Evolutionary conservation across 352 stramenopile genomes (phyloP).

Genomic region (Phytophthora boehmeriae): DNA sequence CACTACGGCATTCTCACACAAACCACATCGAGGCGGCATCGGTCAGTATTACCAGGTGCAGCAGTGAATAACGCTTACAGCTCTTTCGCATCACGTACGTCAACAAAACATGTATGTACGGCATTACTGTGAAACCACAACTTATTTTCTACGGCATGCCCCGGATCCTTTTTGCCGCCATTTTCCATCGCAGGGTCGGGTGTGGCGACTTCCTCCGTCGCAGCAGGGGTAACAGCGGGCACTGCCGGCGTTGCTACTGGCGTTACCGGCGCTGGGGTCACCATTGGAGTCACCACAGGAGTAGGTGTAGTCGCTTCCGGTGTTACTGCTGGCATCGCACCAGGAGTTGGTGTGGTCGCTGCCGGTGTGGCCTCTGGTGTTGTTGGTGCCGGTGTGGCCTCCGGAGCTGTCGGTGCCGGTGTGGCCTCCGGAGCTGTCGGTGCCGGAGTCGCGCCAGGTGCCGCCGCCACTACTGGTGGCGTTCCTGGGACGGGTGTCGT

Average conservation of each 20-base stretch:
- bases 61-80: too few relatives aligned
- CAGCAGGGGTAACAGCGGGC: neutral
- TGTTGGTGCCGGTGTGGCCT: too few relatives aligned
- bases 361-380: conserved; percentile 2
- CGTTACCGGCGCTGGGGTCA: neutral
- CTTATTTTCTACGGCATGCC: neutral
- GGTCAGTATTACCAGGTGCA: too few relatives aligned
- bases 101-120: neutral
- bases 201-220: neutral
- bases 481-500: conserved; percentile 3
- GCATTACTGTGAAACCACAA: neutral
- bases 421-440: too few relatives aligned
- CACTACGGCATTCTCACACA: too few relatives aligned
- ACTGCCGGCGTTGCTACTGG: neutral
- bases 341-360: neutral
- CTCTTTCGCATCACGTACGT: neutral
- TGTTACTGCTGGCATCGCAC: neutral
- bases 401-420: too few relatives aligned
- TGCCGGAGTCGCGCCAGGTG: too few relatives aligned
- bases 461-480: neutral
- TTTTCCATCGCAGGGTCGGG: neutral
- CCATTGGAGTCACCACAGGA: neutral
- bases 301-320: neutral
- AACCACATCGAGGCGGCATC: too few relatives aligned
- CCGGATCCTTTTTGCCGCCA: neutral